Evolutionary conservation across 2,329 filamentous ascomycete species (phyloP).

Genomic region (Clathrospora elynae): DNA sequence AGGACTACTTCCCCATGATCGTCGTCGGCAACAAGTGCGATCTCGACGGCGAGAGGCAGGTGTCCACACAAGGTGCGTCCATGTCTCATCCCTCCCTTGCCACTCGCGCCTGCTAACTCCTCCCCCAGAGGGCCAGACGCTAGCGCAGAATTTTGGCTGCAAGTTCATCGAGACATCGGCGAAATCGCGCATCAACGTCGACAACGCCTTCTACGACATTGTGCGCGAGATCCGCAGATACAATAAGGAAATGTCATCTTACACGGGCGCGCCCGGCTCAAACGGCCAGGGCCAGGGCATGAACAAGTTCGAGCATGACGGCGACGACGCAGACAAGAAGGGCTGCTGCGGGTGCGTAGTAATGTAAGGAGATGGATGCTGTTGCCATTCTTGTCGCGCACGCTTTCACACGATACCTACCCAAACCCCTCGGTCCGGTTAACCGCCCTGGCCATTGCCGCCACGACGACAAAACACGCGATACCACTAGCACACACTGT

Average conservation of each 20-base stretch:
- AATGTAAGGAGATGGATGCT: slow-evolving; percentile 64
- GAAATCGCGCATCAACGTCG: slow-evolving; percentile 97
- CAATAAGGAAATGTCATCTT: slow-evolving; percentile 96
- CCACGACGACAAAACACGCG: slow-evolving; percentile 33
- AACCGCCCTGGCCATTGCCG: slow-evolving; percentile 33
- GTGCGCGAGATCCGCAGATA: slow-evolving; percentile 97
- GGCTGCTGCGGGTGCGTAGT: slow-evolving; percentile 87
- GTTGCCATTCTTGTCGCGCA: slow-evolving; percentile 16
- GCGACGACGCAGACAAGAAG: slow-evolving; percentile 68
- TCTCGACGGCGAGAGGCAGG: slow-evolving; percentile 89
- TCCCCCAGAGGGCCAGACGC: slow-evolving; percentile 78
- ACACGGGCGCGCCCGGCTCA: slow-evolving; percentile 68
- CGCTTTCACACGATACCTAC: slow-evolving; percentile 31
- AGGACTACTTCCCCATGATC: slow-evolving; percentile 99
- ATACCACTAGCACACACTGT: slow-evolving; percentile 46
- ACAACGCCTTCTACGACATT: slow-evolving; percentile 98
- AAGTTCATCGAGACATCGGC: slow-evolving; percentile 99
- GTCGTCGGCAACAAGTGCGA: slow-evolving; percentile 99
- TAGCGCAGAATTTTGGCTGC: slow-evolving; percentile 88
- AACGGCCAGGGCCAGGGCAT: slow-evolving; percentile 52
- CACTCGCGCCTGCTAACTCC: slow-evolving; percentile 25
- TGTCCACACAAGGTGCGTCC: slow-evolving; percentile 83
- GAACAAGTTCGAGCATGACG: slow-evolving; percentile 81
- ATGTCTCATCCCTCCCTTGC: slow-evolving; percentile 14
- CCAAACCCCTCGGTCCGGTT: slow-evolving; percentile 25